Evolutionary conservation across 164 flowering plant species (phyloP), one percentile per base, ranked within the genome.

Genomic region (Platanus orientalis): DNA sequence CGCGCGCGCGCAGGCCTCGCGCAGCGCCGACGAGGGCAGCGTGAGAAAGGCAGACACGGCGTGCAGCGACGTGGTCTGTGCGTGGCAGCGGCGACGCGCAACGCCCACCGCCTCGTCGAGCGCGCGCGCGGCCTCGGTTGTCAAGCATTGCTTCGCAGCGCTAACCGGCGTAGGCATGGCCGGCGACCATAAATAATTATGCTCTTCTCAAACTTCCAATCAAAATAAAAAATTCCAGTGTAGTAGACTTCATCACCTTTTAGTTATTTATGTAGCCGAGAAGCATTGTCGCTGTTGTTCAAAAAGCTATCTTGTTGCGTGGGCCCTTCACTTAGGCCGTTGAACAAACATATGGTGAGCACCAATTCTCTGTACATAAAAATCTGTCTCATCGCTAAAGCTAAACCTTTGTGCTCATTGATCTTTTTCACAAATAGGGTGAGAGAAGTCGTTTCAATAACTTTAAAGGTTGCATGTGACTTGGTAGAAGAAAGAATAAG

Each of bases 131-230:
- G 96, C 85, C 54, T 83, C 93, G 5, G 78, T 74, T 21, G 96
- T 83, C 57, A 91, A 68, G 75, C 91, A 88, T 77, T 84, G 89
- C 68, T 84, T 75, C 3, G 88, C 97, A 17, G 73, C 62, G 70
- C 72, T 73, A 12, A 90, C 89, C 81, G 92, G 88, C 79, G 91
- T 87, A 39, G 88, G 96, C 97, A 90, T 90, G 72, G 76, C 79
- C 80, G 81, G 71, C 70, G 49, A 73, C 54, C 71, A 64, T 62
- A 42, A 62, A 62, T 50, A 50, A 36, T 7, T 24, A 16, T 12
- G 9, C 32, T 54, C 21, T 28, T 0, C n/a, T n/a, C 10, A 27
- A 42, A 48, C 52, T 28, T 26, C 52, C 48, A 52, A 58, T 19
- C 20, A 10, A 45, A 45, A 45, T 64, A 47, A 64, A 67, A 67